Percentiles rank a stretch among this genome's conserved stretches.
Conservation (phyloP, 768 basidiomycete species). For the Pleurotus cornucopiae region DNA sequence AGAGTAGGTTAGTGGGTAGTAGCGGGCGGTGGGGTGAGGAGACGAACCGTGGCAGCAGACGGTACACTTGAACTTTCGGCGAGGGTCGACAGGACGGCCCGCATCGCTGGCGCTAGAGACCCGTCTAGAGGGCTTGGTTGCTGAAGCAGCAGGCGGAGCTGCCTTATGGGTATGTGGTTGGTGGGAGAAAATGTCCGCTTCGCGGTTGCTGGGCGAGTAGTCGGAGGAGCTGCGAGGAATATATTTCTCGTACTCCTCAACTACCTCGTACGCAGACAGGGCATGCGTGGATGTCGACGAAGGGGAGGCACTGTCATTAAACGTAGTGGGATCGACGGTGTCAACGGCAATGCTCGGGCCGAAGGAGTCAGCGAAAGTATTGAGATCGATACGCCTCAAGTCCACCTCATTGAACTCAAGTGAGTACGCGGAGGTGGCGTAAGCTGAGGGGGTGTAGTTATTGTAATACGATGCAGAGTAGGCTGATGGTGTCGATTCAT, state of each 20-base stretch:
- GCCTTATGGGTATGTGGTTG: conserved; percentile 36
- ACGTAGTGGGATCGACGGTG: conserved; percentile 53
- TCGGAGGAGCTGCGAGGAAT: conserved; percentile 61
- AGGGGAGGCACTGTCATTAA: conserved; percentile 49
- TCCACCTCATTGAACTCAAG: conserved; percentile 67
- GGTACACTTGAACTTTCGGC: conserved; percentile 76
- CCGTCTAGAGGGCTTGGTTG: conserved; percentile 44
- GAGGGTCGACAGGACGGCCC: conserved; percentile 51
- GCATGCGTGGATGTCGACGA: conserved; percentile 55
- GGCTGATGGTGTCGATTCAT: conserved; percentile 62
- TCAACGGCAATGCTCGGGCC: conserved; percentile 21
- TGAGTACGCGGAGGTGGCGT: conserved; percentile 46
- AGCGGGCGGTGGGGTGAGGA: neutral
- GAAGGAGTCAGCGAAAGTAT: conserved; percentile 18
- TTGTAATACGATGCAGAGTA: conserved; percentile 51
- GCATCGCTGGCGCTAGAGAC: conserved; percentile 44
- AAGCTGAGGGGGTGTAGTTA: conserved; percentile 55
- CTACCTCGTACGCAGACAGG: conserved; percentile 28
- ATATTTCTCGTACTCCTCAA: conserved; percentile 28
- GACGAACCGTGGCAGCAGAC: conserved; percentile 69
- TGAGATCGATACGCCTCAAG: conserved; percentile 48
- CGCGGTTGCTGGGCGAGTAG: conserved; percentile 52
- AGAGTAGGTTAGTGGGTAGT: conserved; percentile 11
- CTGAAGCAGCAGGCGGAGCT: conserved; percentile 55
- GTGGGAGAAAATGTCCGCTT: conserved; percentile 38